Conservation (phyloP, 805 yeast species). For the Hanseniaspora lachancei region DNA sequence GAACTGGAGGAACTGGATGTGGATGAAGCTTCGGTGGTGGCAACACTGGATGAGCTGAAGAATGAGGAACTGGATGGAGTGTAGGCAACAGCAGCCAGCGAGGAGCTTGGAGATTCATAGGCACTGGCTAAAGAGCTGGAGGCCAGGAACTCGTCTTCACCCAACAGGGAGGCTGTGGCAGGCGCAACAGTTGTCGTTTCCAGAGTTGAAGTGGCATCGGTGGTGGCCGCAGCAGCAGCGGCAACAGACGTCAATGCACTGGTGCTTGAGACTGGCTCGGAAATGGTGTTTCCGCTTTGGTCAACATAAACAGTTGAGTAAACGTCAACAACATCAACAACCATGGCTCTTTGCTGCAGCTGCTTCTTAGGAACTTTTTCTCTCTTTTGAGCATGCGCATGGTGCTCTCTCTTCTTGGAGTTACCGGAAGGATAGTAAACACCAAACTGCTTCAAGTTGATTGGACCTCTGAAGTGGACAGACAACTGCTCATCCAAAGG, state of each 20-base stretch:
- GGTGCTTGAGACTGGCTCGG: constrained; percentile 19
- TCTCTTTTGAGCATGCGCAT: constrained; percentile 23
- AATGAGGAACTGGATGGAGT: constrained; percentile 17
- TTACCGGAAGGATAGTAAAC: constrained; percentile 63
- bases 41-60: constrained; percentile 7
- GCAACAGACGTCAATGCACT: constrained; percentile 16
- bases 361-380: constrained; percentile 31
- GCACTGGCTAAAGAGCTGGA: constrained; percentile 21
- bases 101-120: constrained; percentile 18
- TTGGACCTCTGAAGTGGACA: constrained; percentile 70
- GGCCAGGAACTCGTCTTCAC: constrained; percentile 4
- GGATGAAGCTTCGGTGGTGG: constrained; percentile 12
- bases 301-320: constrained; percentile 70
- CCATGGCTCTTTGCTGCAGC: constrained; percentile 45
- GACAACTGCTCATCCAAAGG: constrained; percentile 59
- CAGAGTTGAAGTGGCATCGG: constrained; percentile 16
- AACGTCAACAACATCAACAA: constrained; percentile 53
- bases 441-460: constrained; percentile 55
- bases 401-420: constrained; percentile 33
- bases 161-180: constrained; percentile 15
- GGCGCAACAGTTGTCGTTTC: constrained; percentile 20
- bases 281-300: constrained; percentile 32
- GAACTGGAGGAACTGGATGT: constrained; percentile 14
- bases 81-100: constrained; percentile 19
- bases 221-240: constrained; percentile 20